Percentiles rank a stretch among this genome's conserved stretches.
Evolutionary conservation across 805 yeast species (phyloP).

Genomic region (Myxozyma monticola): DNA sequence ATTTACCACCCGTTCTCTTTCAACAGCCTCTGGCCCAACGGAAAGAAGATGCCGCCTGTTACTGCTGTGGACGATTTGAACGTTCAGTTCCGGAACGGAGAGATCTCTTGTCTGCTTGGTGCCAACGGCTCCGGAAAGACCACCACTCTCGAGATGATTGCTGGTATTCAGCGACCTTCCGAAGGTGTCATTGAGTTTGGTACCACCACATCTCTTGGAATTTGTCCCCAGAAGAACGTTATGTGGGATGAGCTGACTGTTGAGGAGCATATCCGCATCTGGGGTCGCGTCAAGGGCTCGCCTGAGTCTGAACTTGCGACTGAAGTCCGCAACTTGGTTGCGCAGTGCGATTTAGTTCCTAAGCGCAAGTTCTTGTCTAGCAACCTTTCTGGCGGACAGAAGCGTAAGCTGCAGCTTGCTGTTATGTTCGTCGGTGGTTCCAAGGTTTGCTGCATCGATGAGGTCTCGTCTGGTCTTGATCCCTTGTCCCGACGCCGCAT

Average conservation of each 20-base stretch:
- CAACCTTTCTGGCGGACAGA: conserved; percentile 41
- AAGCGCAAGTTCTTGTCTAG: conserved; percentile 33
- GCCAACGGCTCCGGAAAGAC: conserved; percentile 45
- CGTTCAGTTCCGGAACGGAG: conserved; percentile 36
- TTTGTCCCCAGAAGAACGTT: conserved; percentile 42
- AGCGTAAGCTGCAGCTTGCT: conserved; percentile 41
- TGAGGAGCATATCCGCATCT: conserved; percentile 38
- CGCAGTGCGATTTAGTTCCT: conserved; percentile 36
- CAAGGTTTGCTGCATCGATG: conserved; percentile 41
- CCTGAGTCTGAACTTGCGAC: conserved; percentile 19
- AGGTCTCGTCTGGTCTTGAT: conserved; percentile 43
- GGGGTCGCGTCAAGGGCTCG: conserved; percentile 40
- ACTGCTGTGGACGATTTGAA: conserved; percentile 38
- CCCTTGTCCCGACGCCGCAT: conserved; percentile 41
- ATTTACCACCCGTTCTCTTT: conserved; percentile 33
- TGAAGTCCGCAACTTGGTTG: conserved; percentile 31
- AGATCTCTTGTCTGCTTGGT: conserved; percentile 40
- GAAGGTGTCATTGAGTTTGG: conserved; percentile 34
- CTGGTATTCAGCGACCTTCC: conserved; percentile 38
- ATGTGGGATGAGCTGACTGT: conserved; percentile 42
- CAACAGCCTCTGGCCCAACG: conserved; percentile 8
- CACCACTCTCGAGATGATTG: conserved; percentile 41
- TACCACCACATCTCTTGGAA: conserved; percentile 35
- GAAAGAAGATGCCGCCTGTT: conserved; percentile 28
- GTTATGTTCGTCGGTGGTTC: conserved; percentile 42